A percentile compares a stretch with the other conserved stretches of the same genome.
Evolutionary conservation across 2,329 filamentous ascomycete genomes (phyloP).

Genomic region (Aspergillus spinulosporus): DNA sequence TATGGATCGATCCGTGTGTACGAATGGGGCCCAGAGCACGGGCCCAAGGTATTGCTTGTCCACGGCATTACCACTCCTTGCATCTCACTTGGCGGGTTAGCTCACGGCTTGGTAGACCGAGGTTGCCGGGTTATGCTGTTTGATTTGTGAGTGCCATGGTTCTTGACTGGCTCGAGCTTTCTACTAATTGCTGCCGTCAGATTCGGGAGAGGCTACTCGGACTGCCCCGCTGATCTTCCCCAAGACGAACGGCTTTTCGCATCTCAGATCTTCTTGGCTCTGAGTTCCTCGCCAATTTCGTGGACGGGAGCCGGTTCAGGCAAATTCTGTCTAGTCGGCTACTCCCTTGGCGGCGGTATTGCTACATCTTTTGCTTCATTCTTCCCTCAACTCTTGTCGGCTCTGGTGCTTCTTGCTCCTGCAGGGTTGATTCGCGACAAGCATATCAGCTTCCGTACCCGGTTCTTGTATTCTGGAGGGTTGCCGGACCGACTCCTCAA

Average conservation of each 20-base stretch:
- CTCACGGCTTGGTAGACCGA: constrained; percentile 61
- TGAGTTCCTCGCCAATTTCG: constrained; percentile 67
- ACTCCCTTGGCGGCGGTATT: constrained; percentile 77
- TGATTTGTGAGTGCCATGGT: constrained; percentile 50
- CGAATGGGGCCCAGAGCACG: constrained; percentile 74
- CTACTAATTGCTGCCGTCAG: constrained; percentile 20
- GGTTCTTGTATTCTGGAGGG: constrained; percentile 62
- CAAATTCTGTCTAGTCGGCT: constrained; percentile 72
- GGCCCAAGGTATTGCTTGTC: constrained; percentile 72
- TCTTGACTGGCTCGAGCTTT: no score
- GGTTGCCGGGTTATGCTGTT: constrained; percentile 80
- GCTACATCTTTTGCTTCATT: constrained; percentile 67
- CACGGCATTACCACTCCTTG: constrained; percentile 82
- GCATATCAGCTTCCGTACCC: constrained; percentile 62
- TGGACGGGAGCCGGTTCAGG: constrained; percentile 58
- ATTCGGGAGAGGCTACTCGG: constrained; percentile 72
- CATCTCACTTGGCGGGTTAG: constrained; percentile 66
- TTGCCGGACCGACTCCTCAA: constrained; percentile 59
- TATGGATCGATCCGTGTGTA: constrained; percentile 74
- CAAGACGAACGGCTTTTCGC: constrained; percentile 74
- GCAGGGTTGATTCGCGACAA: constrained; percentile 69
- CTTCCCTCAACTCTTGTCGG: constrained; percentile 67
- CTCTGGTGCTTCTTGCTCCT: constrained; percentile 75
- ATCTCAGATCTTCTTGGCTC: constrained; percentile 68
- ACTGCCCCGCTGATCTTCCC: constrained; percentile 64